Evolutionary conservation across 2,329 filamentous ascomycete genomes (phyloP).

Genomic region (Clonostachys sp.): DNA sequence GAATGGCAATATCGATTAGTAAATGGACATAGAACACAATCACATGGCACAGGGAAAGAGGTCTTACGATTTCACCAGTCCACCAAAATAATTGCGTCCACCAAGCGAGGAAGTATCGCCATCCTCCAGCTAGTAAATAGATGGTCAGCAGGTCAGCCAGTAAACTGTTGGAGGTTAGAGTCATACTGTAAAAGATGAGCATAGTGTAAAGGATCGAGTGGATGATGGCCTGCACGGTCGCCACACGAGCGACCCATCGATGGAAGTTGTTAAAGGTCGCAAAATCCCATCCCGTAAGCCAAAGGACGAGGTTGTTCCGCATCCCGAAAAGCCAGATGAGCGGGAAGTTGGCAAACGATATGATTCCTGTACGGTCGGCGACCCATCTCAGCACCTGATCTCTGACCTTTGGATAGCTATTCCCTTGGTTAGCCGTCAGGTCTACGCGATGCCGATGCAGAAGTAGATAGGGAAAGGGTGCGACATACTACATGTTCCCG

Average conservation of each 20-base stretch:
- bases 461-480: too few species aligned
- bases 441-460: neutral
- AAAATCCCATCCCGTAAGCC: constrained; percentile 66
- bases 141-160: neutral
- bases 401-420: constrained; percentile 24
- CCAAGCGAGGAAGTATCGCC: constrained; percentile 25
- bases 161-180: too few species aligned
- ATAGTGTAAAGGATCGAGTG: constrained; percentile 58
- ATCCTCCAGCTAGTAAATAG: constrained; percentile 25
- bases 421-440: constrained; percentile 7
- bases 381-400: constrained; percentile 46
- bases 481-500: constrained; percentile 30
- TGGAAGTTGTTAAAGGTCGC: constrained; percentile 64
- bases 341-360: constrained; percentile 60
- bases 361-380: constrained; percentile 58
- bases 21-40: neutral
- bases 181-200: constrained; percentile 29
- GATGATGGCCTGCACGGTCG: constrained; percentile 55
- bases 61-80: constrained; percentile 38
- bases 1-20: neutral
- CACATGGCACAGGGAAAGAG: neutral
- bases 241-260: constrained; percentile 59
- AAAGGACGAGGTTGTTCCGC: constrained; percentile 62
- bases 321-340: constrained; percentile 63
- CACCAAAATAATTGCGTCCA: constrained; percentile 43